Conservation (phyloP, 257 asterid genomes). For the Nicotiana tomentosiformis region DNA sequence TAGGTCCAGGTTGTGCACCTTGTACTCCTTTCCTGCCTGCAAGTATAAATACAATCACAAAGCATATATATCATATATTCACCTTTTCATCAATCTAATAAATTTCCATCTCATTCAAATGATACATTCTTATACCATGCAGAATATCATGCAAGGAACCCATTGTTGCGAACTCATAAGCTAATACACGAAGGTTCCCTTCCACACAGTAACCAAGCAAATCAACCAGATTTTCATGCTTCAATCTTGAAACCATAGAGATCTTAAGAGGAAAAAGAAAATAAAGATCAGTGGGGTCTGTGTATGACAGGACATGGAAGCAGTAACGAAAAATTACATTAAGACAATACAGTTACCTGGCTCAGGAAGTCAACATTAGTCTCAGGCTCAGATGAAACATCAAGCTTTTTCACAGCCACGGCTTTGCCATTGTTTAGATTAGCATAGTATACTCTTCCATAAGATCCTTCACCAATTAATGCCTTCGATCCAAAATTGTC, state of each 20-base stretch:
- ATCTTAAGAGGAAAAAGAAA: constrained; percentile 33
- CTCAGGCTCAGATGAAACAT: constrained; percentile 82
- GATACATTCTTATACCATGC: constrained; percentile 47
- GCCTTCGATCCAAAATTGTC: constrained; percentile 5
- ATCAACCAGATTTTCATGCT: constrained; percentile 81
- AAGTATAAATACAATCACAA: background rate
- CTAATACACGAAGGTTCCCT: constrained; percentile 79
- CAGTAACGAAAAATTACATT: background rate
- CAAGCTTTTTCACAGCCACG: constrained; percentile 90
- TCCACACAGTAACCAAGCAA: constrained; percentile 85
- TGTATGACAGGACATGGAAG: constrained; percentile 3
- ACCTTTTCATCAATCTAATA: background rate
- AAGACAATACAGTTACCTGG: constrained; percentile 41
- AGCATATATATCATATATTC: background rate
- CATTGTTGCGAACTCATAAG: constrained; percentile 92
- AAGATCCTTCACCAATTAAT: constrained; percentile 13
- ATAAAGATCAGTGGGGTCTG: background rate
- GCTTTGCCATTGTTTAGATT: constrained; percentile 41
- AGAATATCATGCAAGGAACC: constrained; percentile 88
- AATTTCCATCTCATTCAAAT: background rate
- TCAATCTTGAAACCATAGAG: constrained; percentile 82
- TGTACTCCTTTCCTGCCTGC: constrained; percentile 93
- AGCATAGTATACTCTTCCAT: constrained; percentile 6
- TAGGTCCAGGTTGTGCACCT: constrained; percentile 95
- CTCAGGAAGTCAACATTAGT: constrained; percentile 68